These are phyloP conservation scores for Pichia cabralensis DNA, from an alignment of 805 yeast species.

Conservation along the genomic window DNA sequence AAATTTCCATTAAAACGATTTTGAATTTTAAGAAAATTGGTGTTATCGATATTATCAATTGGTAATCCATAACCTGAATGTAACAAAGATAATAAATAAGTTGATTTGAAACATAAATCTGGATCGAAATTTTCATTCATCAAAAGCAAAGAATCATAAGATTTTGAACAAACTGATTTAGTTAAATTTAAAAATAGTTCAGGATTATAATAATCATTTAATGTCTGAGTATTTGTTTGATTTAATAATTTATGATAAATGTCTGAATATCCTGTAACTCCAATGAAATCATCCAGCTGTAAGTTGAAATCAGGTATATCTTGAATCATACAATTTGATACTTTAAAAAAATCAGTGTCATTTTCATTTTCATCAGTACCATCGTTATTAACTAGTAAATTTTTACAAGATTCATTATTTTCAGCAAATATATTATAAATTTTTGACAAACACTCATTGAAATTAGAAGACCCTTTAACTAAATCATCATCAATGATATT, in stretches of 20 bases:
- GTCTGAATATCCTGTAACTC: constrained; percentile 63
- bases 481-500: too few relatives aligned
- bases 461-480: too few relatives aligned
- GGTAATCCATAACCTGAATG: constrained; percentile 57
- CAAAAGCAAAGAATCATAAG: too few relatives aligned
- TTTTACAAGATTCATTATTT: too few relatives aligned
- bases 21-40: constrained; percentile 32
- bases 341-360: constrained; percentile 17
- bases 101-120: constrained; percentile 50
- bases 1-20: constrained; percentile 66
- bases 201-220: constrained; percentile 16
- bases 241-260: constrained; percentile 39
- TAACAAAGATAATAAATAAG: constrained; percentile 47
- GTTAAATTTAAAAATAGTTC: constrained; percentile 22
- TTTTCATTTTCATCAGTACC: background rate
- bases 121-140: constrained; percentile 35
- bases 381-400: background rate
- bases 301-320: too few relatives aligned
- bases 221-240: too few relatives aligned
- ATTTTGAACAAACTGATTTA: too few relatives aligned
- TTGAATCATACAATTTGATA: constrained; percentile 41
- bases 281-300: constrained; percentile 45
- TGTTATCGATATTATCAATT: constrained; percentile 27
- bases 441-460: too few relatives aligned
- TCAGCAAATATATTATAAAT: too few relatives aligned